A percentile compares a stretch with the other conserved stretches of the same genome.
phyloP scores from a whole-genome alignment of 2,329 filamentous ascomycete genomes.

The Alternaria ventricosa region DNA sequence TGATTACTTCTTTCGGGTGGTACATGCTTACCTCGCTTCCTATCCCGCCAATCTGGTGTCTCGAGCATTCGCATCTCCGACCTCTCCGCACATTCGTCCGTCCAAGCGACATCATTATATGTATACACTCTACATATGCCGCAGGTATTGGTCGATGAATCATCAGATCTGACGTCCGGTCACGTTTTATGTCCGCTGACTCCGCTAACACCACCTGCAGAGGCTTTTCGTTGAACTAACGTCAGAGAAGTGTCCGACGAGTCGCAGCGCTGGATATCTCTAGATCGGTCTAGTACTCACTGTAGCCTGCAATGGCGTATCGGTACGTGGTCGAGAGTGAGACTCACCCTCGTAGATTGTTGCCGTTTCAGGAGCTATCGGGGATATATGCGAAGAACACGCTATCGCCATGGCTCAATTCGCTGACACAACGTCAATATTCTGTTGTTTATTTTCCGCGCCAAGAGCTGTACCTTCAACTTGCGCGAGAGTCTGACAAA shows the following conservation, averaged over 20 bases:
- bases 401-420: background rate
- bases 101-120: background rate
- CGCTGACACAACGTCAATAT: background rate
- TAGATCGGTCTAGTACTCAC: background rate
- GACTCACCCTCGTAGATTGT: background rate
- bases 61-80: background rate
- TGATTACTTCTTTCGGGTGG: background rate
- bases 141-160: background rate
- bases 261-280: background rate
- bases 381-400: background rate
- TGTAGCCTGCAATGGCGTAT: background rate
- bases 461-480: background rate
- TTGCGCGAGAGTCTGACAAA: constrained; percentile 1
- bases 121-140: background rate
- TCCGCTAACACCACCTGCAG: constrained; percentile 2
- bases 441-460: background rate
- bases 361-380: background rate
- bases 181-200: constrained; percentile 10
- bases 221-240: background rate
- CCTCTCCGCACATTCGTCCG: background rate
- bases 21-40: background rate
- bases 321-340: background rate
- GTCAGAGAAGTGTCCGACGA: background rate
- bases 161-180: background rate
- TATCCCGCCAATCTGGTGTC: background rate